Percentiles rank a stretch among this genome's conserved stretches.
Conservation (phyloP, 2,329 filamentous ascomycete genomes). For the Spiromastix sp. region DNA sequence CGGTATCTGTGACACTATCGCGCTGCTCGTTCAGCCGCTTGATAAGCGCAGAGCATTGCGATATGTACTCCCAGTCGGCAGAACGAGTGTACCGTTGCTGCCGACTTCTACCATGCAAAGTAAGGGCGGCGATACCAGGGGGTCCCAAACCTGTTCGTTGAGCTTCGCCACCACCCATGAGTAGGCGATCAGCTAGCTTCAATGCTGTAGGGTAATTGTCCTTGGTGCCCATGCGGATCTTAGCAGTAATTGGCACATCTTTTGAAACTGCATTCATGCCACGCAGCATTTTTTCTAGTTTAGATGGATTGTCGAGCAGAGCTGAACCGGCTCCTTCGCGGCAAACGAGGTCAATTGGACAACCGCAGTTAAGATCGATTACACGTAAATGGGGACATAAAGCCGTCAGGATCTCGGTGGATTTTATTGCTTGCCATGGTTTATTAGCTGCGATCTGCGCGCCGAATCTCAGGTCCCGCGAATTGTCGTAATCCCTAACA, state of each 20-base stretch:
- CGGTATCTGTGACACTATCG: constrained; percentile 61
- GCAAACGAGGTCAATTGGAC: constrained; percentile 90
- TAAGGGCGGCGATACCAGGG: constrained; percentile 86
- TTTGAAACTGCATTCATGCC: constrained; percentile 93
- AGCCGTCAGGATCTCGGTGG: constrained; percentile 67
- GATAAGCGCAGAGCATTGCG: constrained; percentile 77
- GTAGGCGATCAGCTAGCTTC: constrained; percentile 71
- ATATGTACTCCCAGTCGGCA: constrained; percentile 94
- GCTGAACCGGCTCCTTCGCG: constrained; percentile 81
- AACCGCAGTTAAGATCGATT: constrained; percentile 93
- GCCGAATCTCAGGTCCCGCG: constrained; percentile 76
- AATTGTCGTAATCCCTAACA: constrained; percentile 69
- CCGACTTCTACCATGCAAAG: constrained; percentile 82
- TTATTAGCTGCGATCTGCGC: constrained; percentile 89
- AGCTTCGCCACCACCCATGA: constrained; percentile 67
- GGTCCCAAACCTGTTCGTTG: constrained; percentile 57
- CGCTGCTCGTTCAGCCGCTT: constrained; percentile 64
- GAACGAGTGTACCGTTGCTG: constrained; percentile 87
- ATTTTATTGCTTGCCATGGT: constrained; percentile 81
- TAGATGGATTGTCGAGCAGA: constrained; percentile 75
- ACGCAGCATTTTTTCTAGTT: constrained; percentile 86
- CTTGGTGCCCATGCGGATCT: constrained; percentile 84
- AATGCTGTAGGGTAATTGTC: constrained; percentile 69
- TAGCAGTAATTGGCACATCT: constrained; percentile 84
- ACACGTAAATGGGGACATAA: constrained; percentile 76